Percentiles rank a stretch among this genome's conserved stretches.
Evolutionary conservation across 352 stramenopile species (phyloP).

Genomic region (Phytophthora macrochlamydospora): DNA sequence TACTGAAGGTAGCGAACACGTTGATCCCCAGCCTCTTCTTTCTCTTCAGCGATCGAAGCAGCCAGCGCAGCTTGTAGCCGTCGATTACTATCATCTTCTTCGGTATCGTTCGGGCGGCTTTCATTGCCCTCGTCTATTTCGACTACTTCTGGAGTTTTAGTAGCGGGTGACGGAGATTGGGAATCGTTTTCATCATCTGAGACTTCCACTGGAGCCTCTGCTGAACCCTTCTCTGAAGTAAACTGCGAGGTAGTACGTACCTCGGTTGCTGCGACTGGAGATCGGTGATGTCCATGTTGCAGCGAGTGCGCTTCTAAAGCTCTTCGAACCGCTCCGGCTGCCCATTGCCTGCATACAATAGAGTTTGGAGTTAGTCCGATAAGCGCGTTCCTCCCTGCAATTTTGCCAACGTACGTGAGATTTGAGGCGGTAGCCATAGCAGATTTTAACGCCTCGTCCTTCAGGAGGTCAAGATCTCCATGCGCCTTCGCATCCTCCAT

Average conservation of each 20-base stretch:
- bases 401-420: conserved; percentile 54
- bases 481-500: conserved; percentile 76
- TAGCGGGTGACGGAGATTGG: conserved; percentile 1
- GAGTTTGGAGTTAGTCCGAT: neutral
- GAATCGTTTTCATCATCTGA: conserved; percentile 23
- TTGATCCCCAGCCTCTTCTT: conserved; percentile 19
- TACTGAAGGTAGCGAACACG: conserved; percentile 58
- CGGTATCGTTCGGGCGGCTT: neutral
- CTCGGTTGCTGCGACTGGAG: conserved; percentile 1
- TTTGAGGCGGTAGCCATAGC: conserved; percentile 85
- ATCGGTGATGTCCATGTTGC: conserved; percentile 37
- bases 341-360: conserved; percentile 64
- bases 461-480: conserved; percentile 61
- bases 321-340: conserved; percentile 73
- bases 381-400: neutral
- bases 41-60: conserved; percentile 42
- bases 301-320: conserved; percentile 70
- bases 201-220: conserved; percentile 16
- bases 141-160: conserved; percentile 13
- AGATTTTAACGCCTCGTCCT: conserved; percentile 76
- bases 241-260: neutral
- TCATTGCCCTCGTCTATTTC: conserved; percentile 18
- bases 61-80: conserved; percentile 38
- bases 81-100: conserved; percentile 25
- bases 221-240: conserved; percentile 7